Evolutionary conservation across 192 early-diverging fungal genomes (phyloP).

Genomic region (Linnemannia hyalina): DNA sequence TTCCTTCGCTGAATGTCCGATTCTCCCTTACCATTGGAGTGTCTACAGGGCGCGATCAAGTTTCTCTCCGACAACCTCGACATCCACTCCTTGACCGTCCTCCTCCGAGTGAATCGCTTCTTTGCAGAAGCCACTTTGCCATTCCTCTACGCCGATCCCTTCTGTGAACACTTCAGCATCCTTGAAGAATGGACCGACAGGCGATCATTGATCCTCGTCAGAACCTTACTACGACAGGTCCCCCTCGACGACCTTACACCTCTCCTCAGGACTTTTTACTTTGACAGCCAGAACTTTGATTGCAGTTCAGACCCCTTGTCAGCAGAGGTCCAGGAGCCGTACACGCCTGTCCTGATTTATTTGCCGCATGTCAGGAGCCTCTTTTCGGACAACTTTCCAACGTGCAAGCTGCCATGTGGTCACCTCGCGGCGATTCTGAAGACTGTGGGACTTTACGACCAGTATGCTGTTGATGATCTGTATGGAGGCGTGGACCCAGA

Average conservation of each 20-base stretch:
- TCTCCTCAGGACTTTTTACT: not conserved
- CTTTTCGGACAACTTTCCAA: not conserved
- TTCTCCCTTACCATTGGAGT: not conserved
- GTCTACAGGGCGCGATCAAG: not conserved
- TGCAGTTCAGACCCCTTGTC: not conserved
- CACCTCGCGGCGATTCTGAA: not conserved
- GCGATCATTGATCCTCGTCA: not conserved
- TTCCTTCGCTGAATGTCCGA: not conserved
- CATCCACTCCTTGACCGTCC: not conserved
- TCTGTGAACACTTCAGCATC: not conserved
- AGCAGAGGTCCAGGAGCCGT: not conserved
- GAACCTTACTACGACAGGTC: not conserved
- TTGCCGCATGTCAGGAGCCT: not conserved
- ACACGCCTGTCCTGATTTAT: not conserved
- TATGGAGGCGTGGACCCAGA: no score
- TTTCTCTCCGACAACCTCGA: not conserved
- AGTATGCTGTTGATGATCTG: not conserved
- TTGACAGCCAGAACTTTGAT: not conserved
- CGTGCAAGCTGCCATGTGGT: not conserved
- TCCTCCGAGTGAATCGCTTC: not conserved
- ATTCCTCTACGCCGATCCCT: not conserved
- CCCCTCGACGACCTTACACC: not conserved
- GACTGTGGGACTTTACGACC: not conserved
- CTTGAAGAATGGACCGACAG: not conserved
- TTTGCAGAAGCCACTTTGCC: not conserved